Evolutionary conservation across 2,329 filamentous ascomycete genomes (phyloP), one percentile per base, ranked within the genome.

Genomic region (Graphilbum fragrans): DNA sequence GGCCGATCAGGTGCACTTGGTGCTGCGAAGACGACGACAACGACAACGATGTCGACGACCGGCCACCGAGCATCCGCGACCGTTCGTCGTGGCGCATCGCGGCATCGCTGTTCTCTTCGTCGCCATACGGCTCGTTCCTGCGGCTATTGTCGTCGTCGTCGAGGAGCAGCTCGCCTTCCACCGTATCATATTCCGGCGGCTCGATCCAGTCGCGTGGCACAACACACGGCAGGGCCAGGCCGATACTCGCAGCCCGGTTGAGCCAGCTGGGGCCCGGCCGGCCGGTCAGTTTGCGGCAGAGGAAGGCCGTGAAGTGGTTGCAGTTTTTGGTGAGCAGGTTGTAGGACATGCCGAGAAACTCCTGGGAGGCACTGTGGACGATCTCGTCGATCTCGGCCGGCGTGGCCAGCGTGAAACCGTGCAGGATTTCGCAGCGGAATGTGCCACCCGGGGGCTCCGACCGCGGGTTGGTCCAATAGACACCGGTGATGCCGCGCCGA

Each of bases 321-420:
- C 86, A 93, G 59, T 93, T 93, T 51, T 78, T 78, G 18, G 80
- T 86, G 35, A 93, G 69, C 14, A 93, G 72, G 53, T 92, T 90
- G 60, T 93, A 92, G 14, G 73, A 72, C 0, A 78, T 78, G 20
- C 86, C 86, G 43, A 78, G 70, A 52, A 92, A 93, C 50, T 80
- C 70, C 34, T 81, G 72, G 1, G 80, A 85, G 12, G 80, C 80
- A 43, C 68, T 66, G 51, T 72, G 74, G 35, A 93, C 72, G 33
- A 85, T 80, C 14, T 65, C 55, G 40, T 86, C 78, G 49, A 92
- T 80, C 58, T 92, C 84, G 43, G 70, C 63, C 19, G 74, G 67
- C 3, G 79, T 69, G 20, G 74, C 74, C 45, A 86, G 74, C 7
- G 82, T 85, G 60, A 87, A 86, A 46, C 85, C 86, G 49, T 90